Evolutionary conservation across 495 filamentous ascomycete genomes (phyloP).

Genomic region (Aspergillus ostianus): DNA sequence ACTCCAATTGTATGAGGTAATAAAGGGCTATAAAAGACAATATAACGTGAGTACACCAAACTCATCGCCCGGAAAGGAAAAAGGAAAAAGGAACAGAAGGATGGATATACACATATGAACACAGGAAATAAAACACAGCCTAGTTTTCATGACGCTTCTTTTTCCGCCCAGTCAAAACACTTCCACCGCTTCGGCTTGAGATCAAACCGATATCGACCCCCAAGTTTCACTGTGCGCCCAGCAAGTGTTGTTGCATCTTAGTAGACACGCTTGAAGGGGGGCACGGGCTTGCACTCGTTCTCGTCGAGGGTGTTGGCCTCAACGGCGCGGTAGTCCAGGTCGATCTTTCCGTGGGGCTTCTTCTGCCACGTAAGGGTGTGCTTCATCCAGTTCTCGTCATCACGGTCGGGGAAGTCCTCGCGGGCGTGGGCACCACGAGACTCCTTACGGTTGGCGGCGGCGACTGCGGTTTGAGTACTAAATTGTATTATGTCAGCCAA

Average conservation of each 20-base stretch:
- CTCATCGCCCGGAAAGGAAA: slow-evolving; percentile 44
- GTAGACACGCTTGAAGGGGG: slow-evolving; percentile 84
- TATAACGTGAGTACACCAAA: slow-evolving; percentile 42
- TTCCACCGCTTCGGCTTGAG: slow-evolving; percentile 4
- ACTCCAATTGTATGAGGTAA: slow-evolving; percentile 34
- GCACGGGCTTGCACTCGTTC: slow-evolving; percentile 83
- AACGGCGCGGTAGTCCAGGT: slow-evolving; percentile 76
- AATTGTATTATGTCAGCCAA: slow-evolving; percentile 7
- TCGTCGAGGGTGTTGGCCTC: slow-evolving; percentile 78
- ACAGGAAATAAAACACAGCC: slow-evolving; percentile 41
- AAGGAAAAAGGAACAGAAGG: slow-evolving; percentile 45
- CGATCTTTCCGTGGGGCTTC: slow-evolving; percentile 74
- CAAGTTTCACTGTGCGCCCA: not conserved
- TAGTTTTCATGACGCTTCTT: slow-evolving; percentile 37
- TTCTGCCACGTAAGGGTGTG: slow-evolving; percentile 94
- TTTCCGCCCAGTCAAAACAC: slow-evolving; percentile 3
- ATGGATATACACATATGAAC: slow-evolving; percentile 50
- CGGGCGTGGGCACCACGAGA: slow-evolving; percentile 92
- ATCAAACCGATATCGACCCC: not conserved
- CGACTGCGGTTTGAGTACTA: slow-evolving; percentile 78
- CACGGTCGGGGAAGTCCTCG: slow-evolving; percentile 91
- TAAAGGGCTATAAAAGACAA: slow-evolving; percentile 42
- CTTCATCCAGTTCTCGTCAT: slow-evolving; percentile 98
- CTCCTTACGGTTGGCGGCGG: slow-evolving; percentile 88
- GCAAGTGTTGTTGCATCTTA: slow-evolving; percentile 32